These are phyloP conservation scores for Botryotinia globosa DNA, from an alignment of 2,329 filamentous ascomycete genomes.

Conservation along the genomic window DNA sequence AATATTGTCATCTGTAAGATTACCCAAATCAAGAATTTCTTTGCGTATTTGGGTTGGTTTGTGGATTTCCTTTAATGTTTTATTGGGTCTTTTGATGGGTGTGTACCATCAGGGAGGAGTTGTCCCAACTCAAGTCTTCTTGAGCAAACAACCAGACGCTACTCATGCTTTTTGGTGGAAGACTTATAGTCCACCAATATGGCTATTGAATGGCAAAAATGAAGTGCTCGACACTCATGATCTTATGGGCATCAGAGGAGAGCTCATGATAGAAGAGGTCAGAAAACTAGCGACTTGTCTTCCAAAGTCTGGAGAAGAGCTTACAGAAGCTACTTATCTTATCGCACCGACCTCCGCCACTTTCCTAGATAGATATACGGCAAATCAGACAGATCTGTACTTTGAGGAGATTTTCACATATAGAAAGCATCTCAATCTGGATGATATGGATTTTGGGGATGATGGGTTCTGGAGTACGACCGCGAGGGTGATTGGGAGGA, in stretches of 20 bases:
- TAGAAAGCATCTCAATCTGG: slow-evolving; percentile 67
- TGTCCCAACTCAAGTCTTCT: slow-evolving; percentile 70
- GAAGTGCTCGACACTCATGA: slow-evolving; percentile 68
- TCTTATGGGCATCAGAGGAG: slow-evolving; percentile 68
- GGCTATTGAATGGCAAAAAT: slow-evolving; percentile 75
- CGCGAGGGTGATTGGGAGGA: slow-evolving; percentile 61
- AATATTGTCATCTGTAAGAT: slow-evolving; percentile 68
- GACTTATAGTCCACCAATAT: slow-evolving; percentile 77
- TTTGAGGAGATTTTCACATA: slow-evolving; percentile 71
- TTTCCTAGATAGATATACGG: slow-evolving; percentile 63
- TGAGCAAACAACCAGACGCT: slow-evolving; percentile 64
- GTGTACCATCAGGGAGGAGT: slow-evolving; percentile 78
- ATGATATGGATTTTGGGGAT: slow-evolving; percentile 76
- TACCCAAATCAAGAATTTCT: slow-evolving; percentile 55
- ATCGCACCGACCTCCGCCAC: slow-evolving; percentile 70
- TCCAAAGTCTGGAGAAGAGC: slow-evolving; percentile 57
- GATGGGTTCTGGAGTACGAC: slow-evolving; percentile 74
- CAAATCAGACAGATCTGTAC: slow-evolving; percentile 46
- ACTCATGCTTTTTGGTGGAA: slow-evolving; percentile 76
- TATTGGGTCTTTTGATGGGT: slow-evolving; percentile 72
- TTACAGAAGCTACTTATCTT: slow-evolving; percentile 61
- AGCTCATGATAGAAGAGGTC: slow-evolving; percentile 58
- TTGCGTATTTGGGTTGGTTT: slow-evolving; percentile 54
- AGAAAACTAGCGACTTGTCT: slow-evolving; percentile 58
- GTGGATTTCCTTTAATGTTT: slow-evolving; percentile 69